phyloP scores from a whole-genome alignment of 352 stramenopile genomes.

The Phytopythium boreale region DNA sequence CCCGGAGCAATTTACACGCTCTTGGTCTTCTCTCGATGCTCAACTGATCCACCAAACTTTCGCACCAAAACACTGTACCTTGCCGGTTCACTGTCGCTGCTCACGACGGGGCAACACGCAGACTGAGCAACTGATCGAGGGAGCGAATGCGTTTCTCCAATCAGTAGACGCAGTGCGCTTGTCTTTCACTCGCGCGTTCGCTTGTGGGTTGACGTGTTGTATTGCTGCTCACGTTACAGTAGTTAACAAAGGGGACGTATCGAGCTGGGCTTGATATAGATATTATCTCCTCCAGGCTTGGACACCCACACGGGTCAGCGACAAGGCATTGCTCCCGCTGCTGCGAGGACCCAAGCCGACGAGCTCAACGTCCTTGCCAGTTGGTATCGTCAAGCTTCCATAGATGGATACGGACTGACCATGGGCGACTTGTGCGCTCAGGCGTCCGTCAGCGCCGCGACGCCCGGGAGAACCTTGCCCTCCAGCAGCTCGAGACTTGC shows the following conservation, averaged over 20 bases:
- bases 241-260: background rate
- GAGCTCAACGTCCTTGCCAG: too few species aligned
- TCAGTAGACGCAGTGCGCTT: background rate
- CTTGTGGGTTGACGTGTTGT: background rate
- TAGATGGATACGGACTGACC: background rate
- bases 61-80: too few species aligned
- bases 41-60: too few species aligned
- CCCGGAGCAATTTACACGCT: background rate
- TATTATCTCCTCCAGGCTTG: too few species aligned
- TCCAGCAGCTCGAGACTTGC: slow-evolving; percentile 98
- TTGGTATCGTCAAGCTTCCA: too few species aligned
- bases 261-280: background rate
- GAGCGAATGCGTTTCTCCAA: background rate
- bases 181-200: background rate
- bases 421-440: slow-evolving; percentile 10
- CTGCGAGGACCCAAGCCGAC: background rate
- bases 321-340: background rate
- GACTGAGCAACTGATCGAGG: background rate
- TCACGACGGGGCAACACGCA: background rate
- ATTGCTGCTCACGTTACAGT: background rate
- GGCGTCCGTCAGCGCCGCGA: slow-evolving; percentile 89
- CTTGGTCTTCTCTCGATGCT: too few species aligned
- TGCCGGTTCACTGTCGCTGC: too few species aligned
- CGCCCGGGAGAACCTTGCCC: slow-evolving; percentile 96
- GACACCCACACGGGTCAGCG: background rate